These are phyloP conservation scores for Condylostoma magnum DNA, from an alignment of 169 alveolate species.

Conservation along the genomic window DNA sequence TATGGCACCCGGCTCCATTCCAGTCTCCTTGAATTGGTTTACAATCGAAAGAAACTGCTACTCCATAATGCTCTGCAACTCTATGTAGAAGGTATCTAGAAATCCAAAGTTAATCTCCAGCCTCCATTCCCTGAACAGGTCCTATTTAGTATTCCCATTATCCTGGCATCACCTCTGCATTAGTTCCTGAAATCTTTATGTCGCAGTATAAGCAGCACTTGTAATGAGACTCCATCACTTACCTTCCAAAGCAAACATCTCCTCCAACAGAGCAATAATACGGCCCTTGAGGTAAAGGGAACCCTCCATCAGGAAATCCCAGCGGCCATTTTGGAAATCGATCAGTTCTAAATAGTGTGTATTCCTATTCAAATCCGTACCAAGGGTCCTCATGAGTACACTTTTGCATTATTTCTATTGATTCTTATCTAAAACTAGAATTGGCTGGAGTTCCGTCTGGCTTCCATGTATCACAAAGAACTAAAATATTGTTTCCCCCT, in stretches of 20 bases:
- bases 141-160: constrained; percentile 71
- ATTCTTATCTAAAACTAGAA: constrained; percentile 50
- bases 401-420: constrained; percentile 36
- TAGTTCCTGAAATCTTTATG: constrained; percentile 52
- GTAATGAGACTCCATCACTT: constrained; percentile 57
- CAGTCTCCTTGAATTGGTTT: constrained; percentile 66
- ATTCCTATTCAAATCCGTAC: constrained; percentile 71
- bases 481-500: constrained; percentile 42
- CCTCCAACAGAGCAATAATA: constrained; percentile 71
- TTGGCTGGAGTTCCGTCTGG: constrained; percentile 60
- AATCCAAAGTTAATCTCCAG: constrained; percentile 66
- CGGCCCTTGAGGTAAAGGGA: constrained; percentile 70
- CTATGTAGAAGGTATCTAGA: constrained; percentile 59
- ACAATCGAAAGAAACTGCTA: constrained; percentile 45
- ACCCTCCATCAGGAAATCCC: constrained; percentile 75
- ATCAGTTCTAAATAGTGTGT: constrained; percentile 43
- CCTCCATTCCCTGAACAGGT: constrained; percentile 56
- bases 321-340: constrained; percentile 57
- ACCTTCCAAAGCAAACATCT: constrained; percentile 55
- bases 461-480: constrained; percentile 47
- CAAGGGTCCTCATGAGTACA: constrained; percentile 53
- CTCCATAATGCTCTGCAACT: constrained; percentile 57
- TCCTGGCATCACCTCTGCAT: constrained; percentile 72
- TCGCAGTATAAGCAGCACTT: constrained; percentile 58
- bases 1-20: constrained; percentile 76